A percentile compares a stretch with the other conserved stretches of the same genome.
phyloP scores from a whole-genome alignment of 768 basidiomycete species.

The Russula ochroleuca region DNA sequence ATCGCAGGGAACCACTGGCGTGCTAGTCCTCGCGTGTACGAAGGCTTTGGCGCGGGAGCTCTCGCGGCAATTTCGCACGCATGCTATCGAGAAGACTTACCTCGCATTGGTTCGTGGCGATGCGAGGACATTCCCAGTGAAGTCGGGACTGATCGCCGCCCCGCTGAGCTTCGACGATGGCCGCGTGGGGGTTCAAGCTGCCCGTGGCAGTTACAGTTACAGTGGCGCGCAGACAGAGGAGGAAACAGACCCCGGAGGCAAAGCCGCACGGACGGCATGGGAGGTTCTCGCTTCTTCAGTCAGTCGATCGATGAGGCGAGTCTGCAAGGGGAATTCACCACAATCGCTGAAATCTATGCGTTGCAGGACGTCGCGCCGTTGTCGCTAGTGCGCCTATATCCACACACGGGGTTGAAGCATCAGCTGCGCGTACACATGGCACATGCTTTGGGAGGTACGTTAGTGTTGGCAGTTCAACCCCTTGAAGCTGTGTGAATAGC shows the following conservation, averaged over 20 bases:
- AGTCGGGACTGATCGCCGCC: constrained; percentile 9
- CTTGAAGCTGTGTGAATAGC: background rate
- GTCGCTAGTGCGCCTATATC: constrained; percentile 23
- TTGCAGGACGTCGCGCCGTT: constrained; percentile 14
- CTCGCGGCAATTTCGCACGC: constrained; percentile 24
- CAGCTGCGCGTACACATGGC: constrained; percentile 28
- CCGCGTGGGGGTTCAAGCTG: constrained; percentile 12
- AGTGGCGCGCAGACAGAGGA: background rate
- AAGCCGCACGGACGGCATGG: constrained; percentile 22
- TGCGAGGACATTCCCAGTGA: constrained; percentile 2
- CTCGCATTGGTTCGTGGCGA: constrained; percentile 23
- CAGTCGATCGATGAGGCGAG: background rate
- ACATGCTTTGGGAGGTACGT: constrained; percentile 16
- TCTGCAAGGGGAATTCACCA: background rate
- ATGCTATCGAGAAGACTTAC: constrained; percentile 20
- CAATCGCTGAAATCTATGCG: background rate
- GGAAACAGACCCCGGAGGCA: background rate
- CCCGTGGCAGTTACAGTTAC: no score
- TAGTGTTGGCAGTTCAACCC: background rate
- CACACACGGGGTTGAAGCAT: constrained; percentile 27
- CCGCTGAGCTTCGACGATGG: constrained; percentile 17
- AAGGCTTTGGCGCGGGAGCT: constrained; percentile 21
- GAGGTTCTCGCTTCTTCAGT: constrained; percentile 27
- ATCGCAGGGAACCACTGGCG: constrained; percentile 25
- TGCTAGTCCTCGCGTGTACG: constrained; percentile 23